phyloP scores from a whole-genome alignment of 2,329 filamentous ascomycete species.

The Talaromyces sp. region DNA sequence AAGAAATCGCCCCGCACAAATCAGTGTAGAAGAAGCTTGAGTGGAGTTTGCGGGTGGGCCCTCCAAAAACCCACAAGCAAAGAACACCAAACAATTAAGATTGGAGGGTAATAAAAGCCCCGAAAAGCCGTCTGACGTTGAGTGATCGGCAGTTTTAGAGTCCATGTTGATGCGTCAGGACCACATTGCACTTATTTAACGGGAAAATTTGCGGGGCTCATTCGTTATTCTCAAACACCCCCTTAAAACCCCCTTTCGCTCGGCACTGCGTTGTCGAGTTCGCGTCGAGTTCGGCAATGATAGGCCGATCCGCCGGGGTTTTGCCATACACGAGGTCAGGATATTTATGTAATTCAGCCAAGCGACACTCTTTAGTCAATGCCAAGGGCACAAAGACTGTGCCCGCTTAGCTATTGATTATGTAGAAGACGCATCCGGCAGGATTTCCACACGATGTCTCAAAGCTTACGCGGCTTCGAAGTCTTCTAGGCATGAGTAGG shows the following conservation, averaged over 20 bases:
- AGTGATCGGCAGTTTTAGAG: slow-evolving; percentile 14
- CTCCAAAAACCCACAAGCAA: neutral
- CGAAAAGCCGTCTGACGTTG: slow-evolving; percentile 8
- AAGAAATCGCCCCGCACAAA: neutral
- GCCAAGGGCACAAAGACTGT: too few relatives aligned
- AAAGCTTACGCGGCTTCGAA: too few relatives aligned
- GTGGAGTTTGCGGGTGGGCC: neutral
- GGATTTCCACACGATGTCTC: too few relatives aligned
- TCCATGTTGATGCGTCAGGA: slow-evolving; percentile 4
- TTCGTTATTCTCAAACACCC: neutral
- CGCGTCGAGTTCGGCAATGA: neutral
- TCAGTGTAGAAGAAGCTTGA: neutral
- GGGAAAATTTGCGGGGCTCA: neutral
- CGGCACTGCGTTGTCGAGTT: neutral
- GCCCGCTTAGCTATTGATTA: too few relatives aligned
- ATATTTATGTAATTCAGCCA: too few relatives aligned
- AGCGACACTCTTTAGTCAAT: too few relatives aligned
- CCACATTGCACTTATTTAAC: neutral
- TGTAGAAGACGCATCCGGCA: too few relatives aligned
- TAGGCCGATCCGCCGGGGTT: neutral
- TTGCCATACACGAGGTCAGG: neutral
- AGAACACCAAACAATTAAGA: slow-evolving; percentile 3
- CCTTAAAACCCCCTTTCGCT: neutral
- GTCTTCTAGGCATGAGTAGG: too few relatives aligned
- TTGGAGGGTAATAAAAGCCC: slow-evolving; percentile 11